A percentile compares a stretch with the other conserved stretches of the same genome.
Conservation (phyloP, 148 eudicot genomes). For the Silene conica region DNA sequence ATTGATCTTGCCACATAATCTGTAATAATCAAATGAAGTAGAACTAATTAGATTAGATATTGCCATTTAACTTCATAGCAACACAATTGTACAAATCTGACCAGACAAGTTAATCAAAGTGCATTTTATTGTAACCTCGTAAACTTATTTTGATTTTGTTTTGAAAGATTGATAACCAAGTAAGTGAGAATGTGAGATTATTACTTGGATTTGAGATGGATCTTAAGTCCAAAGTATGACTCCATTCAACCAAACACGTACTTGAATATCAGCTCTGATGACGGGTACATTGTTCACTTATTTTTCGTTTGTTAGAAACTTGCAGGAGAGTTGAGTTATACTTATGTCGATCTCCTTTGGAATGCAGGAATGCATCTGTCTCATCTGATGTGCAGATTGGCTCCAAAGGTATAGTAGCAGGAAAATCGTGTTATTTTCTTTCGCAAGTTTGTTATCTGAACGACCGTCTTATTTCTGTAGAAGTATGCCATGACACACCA, state of each 20-base stretch:
- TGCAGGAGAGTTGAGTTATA: background rate
- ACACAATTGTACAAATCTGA: too few relatives aligned
- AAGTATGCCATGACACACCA: conserved; percentile 37
- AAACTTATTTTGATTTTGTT: too few relatives aligned
- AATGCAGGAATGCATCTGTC: conserved; percentile 35
- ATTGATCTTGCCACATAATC: conserved; percentile 56
- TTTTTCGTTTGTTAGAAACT: background rate
- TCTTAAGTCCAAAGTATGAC: too few relatives aligned
- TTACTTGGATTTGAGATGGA: too few relatives aligned
- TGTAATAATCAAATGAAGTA: conserved; percentile 27
- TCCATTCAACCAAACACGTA: too few relatives aligned
- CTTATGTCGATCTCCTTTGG: conserved; percentile 10
- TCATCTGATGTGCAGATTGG: conserved; percentile 41
- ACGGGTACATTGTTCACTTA: conserved; percentile 37
- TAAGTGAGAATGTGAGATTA: too few relatives aligned
- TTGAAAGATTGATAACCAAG: too few relatives aligned
- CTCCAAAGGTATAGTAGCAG: conserved; percentile 38
- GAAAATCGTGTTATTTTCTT: background rate
- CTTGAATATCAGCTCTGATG: conserved; percentile 57
- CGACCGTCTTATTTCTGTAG: conserved; percentile 27
- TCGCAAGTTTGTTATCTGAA: background rate
- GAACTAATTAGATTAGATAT: too few relatives aligned
- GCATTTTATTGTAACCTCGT: too few relatives aligned
- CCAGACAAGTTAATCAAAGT: too few relatives aligned
- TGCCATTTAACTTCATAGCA: too few relatives aligned